Base-by-base conservation (phyloP, 2,329 filamentous ascomycete genomes). In the Aureobasidium subglaciale region DNA sequence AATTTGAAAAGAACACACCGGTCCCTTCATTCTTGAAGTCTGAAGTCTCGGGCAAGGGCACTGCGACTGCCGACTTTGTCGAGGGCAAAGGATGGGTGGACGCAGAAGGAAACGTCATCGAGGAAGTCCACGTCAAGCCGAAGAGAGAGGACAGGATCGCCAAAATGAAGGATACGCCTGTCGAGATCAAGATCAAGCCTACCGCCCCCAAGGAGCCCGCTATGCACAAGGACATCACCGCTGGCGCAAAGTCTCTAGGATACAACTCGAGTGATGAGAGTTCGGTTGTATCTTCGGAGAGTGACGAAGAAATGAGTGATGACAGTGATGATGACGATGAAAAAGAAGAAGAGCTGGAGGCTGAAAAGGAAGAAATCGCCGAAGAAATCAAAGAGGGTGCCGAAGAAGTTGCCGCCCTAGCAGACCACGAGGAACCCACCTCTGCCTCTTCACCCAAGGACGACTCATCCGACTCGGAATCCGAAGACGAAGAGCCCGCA, bases 1-100 rank as follows among this genome's bases (percentile, higher is more conserved):
- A 99, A 67, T 97, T 96, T 67, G 82, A 87, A 63, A 90, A 90
- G 68, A 90, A 87, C 7, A 84, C 82, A 34, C 92, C 90, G 62
- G 86, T 90, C 60, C 88, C 90, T 0, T 87, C 82, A 4, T 96
- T 96, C 67, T 71, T 96, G 57, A 89, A 88, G 67, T 75, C 77
- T 5, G 50, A 74, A 38, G 71, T 71, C 2, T 70, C 69, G 9
- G 68, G 70, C 15, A 76, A 77, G 43, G 68, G 37, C 40, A 43
- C 75, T n/a, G 76, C 78, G 35, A 70, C 77, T 2, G 34, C 41
- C n/a, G 83, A 86, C 56, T 96, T 86, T 67, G 80, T 93, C 37
- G 86, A 96, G 54, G 90, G 87, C 20, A 85, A 87, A 64, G 92
- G 92, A 1, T 97, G 93, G 92, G 80, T 96, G 0, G 86, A 96